Evolutionary conservation across 1,284 basidiomycete genomes (phyloP), one percentile per base, ranked within the genome.

Genomic region (Meira miltonrushii): DNA sequence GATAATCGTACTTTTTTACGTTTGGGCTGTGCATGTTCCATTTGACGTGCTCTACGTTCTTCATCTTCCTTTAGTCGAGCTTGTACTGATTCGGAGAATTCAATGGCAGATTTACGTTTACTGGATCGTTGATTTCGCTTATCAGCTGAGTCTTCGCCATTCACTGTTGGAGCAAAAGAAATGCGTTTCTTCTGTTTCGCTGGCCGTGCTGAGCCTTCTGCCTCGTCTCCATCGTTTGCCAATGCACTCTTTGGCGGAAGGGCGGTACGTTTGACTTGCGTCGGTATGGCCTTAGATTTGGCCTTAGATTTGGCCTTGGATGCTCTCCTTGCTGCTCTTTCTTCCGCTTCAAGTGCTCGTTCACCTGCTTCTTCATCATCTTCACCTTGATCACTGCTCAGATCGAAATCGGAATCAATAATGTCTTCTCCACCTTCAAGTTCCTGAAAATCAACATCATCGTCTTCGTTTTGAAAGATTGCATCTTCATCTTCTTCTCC

Each of bases 1-100:
- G 88, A 89, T 39, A 84, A 81, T 17, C 43, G 38, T 13, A 49
- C 23, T 25, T 48, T 48, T 25, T 48, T 33, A n/a, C 55, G 55
- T 43, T 56, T 56, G 12, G 19, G 39, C 25, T 40, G 23, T n/a
- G 39, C 41, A 10, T 17, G 10, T 15, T 15, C 25, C 13, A 19
- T 33, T 33, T 40, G 19, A 37, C 23, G 15, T 33, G 38, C 39
- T 15, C 55, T 15, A 8, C 47, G 43, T 15, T 15, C 41, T 43
- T 56, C 44, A 2, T 56, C 39, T 17, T 12, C 33, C 2, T 25
- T 12, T 7, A 47, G 15, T 25, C 55, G 15, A n/a, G 40, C 19
- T 11, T 25, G 19, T 9, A 56, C 55, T 23, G 44, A 37, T 5
- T n/a, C 23, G 4, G 55, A 37, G 17, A 25, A 11, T n/a, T 72